Conservation (phyloP, 1,139 yeast genomes). For the Blastobotrys illinoisensis region DNA sequence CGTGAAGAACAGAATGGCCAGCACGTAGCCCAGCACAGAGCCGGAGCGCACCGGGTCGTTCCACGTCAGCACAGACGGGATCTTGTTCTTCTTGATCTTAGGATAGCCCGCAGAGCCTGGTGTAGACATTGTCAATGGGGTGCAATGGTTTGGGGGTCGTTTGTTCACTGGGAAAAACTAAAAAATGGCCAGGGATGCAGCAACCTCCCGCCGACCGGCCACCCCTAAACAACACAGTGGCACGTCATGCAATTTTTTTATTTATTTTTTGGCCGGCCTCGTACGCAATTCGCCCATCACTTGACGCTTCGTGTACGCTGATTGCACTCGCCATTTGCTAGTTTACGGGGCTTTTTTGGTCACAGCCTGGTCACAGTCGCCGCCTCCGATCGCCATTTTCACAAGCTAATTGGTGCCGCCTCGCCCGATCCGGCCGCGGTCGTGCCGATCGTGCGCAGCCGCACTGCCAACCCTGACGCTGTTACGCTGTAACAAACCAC, state of each 20-base stretch:
- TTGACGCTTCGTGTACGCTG: too few relatives aligned
- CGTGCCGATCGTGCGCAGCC: neutral
- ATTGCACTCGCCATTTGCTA: neutral
- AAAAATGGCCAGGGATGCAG: neutral
- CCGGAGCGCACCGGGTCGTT: conserved; percentile 74
- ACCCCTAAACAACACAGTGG: neutral
- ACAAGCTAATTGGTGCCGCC: neutral
- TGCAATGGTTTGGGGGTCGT: neutral
- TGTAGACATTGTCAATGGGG: neutral
- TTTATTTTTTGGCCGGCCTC: neutral
- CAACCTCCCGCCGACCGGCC: neutral
- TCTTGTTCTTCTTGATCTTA: conserved; percentile 8
- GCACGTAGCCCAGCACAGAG: conserved; percentile 61
- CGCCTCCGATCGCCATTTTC: neutral
- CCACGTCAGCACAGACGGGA: conserved; percentile 66
- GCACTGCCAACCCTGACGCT: too few relatives aligned
- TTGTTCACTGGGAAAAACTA: neutral
- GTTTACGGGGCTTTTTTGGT: too few relatives aligned
- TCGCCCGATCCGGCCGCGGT: neutral
- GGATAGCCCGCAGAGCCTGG: neutral
- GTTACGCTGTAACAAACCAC: too few relatives aligned
- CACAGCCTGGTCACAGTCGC: neutral
- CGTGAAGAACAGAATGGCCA: conserved; percentile 54
- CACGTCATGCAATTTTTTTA: neutral
- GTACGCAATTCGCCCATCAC: too few relatives aligned